Evolutionary conservation across 768 basidiomycete genomes (phyloP), one percentile per base, ranked within the genome.

Genomic region (Leucocoprinus leucothites): DNA sequence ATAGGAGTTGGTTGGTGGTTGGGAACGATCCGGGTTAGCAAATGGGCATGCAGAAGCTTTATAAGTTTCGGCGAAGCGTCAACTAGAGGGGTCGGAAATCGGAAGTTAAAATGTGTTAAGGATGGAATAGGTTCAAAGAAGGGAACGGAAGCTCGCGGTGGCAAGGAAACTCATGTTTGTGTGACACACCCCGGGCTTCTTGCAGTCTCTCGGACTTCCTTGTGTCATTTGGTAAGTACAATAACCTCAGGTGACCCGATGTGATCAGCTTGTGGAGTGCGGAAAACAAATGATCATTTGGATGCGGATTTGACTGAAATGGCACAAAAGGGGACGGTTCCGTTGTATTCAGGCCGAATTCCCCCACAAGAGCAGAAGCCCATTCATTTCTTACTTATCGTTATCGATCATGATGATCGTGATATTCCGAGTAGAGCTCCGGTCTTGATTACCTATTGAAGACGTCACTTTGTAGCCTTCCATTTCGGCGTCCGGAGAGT

Each of bases 231-330:
- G 38, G 38, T 25, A 25, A 40, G 41, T 31, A 31, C 18, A 34
- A 51, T 51, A 51, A 28, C 50, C 50, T 11, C 51, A 52, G 51
- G 51, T 52, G 51, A 44, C 41, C 51, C 42, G 28, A n/a, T 36
- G 18, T 35, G 26, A 48, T 34, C 16, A n/a, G 19, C 2, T 11
- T 43, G 48, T 51, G 50, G 50, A 51, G 50, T 40, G 41, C 50
- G 38, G 48, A 31, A 51, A 42, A 42, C 18, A 43, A 43, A 42
- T 43, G 25, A 34, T n/a, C 51, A 31, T 31, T 43, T 44, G 35
- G 51, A 19, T 26, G 42, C 50, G 22, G 42, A 34, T 34, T 34
- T 44, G n/a, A 31, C 31, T 5, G 6, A 31, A 31, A 31, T 31
- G 31, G 31, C 31, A 5, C 31, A 52, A 52, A 34, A 43, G 16